Evolutionary conservation across 2,329 filamentous ascomycete genomes (phyloP).

Genomic region (Trichophyton verrucosum): DNA sequence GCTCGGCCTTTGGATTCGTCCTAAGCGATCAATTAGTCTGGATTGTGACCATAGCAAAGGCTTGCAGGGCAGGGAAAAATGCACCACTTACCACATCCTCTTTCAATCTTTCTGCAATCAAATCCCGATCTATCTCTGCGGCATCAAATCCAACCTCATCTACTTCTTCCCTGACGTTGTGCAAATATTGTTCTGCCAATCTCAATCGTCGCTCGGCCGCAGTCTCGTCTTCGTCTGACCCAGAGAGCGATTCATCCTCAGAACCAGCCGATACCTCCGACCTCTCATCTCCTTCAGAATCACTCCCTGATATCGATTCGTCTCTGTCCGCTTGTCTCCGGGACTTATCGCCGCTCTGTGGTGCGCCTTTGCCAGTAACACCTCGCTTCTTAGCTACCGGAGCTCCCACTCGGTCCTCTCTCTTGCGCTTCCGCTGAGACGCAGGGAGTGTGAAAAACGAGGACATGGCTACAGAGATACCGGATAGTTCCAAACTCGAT

Average conservation of each 20-base stretch:
- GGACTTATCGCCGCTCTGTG: conserved; percentile 28
- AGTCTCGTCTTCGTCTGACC: conserved; percentile 65
- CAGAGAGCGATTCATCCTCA: conserved; percentile 37
- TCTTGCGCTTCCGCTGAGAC: conserved; percentile 82
- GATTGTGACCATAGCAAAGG: neutral
- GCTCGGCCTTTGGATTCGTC: conserved; percentile 82
- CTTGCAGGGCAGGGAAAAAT: neutral
- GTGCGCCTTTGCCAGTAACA: conserved; percentile 24
- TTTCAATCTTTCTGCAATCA: conserved; percentile 79
- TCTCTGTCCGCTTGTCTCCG: conserved; percentile 38
- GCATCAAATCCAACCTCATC: conserved; percentile 85
- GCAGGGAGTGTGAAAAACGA: conserved; percentile 90
- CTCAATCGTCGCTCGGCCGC: conserved; percentile 75
- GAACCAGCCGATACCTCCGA: conserved; percentile 32
- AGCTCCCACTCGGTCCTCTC: conserved; percentile 38
- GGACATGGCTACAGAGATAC: conserved; percentile 51
- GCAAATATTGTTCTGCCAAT: conserved; percentile 82
- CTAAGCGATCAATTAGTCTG: conserved; percentile 17
- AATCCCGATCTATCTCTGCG: conserved; percentile 79
- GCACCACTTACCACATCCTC: conserved; percentile 58
- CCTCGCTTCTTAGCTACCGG: conserved; percentile 36
- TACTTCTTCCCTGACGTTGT: conserved; percentile 74
- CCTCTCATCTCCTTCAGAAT: conserved; percentile 54
- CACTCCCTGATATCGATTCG: conserved; percentile 80
- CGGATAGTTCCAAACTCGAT: neutral